Conservation (phyloP, 2,329 filamentous ascomycete species). For the Cladorrhinum sp. region DNA sequence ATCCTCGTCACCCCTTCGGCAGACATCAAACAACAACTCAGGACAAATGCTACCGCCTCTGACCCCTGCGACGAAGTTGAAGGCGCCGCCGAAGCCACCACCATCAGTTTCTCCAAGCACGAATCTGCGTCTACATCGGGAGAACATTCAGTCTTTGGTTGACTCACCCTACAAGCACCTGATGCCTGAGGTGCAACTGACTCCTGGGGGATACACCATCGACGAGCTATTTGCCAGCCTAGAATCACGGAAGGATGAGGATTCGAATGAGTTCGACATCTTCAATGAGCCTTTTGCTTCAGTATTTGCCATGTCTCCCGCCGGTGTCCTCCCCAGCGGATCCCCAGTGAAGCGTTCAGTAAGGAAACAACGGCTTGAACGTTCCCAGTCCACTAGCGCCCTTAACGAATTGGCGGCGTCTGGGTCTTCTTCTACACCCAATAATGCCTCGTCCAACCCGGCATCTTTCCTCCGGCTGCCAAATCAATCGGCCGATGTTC, state of each 20-base stretch:
- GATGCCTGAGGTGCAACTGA: slow-evolving; percentile 57
- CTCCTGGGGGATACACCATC: slow-evolving; percentile 60
- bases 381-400: slow-evolving; percentile 60
- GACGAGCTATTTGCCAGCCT: slow-evolving; percentile 55
- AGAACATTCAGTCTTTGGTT: slow-evolving; percentile 76
- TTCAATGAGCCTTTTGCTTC: slow-evolving; percentile 49
- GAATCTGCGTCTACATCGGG: slow-evolving; percentile 82
- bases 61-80: slow-evolving; percentile 81
- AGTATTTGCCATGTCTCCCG: slow-evolving; percentile 35
- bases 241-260: slow-evolving; percentile 46
- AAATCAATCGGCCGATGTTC: slow-evolving; percentile 35
- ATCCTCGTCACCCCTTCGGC: slow-evolving; percentile 68
- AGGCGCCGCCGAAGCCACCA: slow-evolving; percentile 54
- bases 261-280: slow-evolving; percentile 60
- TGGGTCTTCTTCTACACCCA: slow-evolving; percentile 22
- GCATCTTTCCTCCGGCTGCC: slow-evolving; percentile 51
- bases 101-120: slow-evolving; percentile 91
- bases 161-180: slow-evolving; percentile 64
- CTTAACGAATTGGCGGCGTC: slow-evolving; percentile 57
- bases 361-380: slow-evolving; percentile 60
- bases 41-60: slow-evolving; percentile 69
- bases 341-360: slow-evolving; percentile 66
- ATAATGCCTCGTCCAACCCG: slow-evolving; percentile 51
- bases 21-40: slow-evolving; percentile 42
- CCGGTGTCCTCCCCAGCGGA: slow-evolving; percentile 46